phyloP scores from a whole-genome alignment of 2,329 filamentous ascomycete species.

The Dichotomopilus funicola region DNA sequence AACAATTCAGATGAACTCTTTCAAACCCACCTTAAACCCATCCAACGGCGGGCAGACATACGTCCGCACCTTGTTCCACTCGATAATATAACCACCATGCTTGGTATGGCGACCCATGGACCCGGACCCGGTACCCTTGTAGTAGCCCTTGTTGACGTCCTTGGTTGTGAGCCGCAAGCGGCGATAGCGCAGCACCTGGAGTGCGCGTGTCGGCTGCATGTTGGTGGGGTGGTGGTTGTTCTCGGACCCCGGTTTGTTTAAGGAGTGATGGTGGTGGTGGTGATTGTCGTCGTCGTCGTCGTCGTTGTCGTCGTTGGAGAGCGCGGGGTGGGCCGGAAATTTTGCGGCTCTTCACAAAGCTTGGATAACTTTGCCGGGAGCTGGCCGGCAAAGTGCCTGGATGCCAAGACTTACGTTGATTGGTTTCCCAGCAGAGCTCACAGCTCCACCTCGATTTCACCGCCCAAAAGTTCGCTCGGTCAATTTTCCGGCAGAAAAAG shows the following conservation, averaged over 20 bases:
- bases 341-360: constrained; percentile 4
- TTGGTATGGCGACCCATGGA: constrained; percentile 81
- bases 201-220: constrained; percentile 62
- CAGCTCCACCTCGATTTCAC: constrained; percentile 14
- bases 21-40: constrained; percentile 59
- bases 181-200: constrained; percentile 58
- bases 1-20: background rate
- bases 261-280: background rate
- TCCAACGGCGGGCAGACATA: constrained; percentile 72
- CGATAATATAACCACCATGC: constrained; percentile 75
- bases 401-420: background rate
- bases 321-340: constrained; percentile 6
- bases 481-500: constrained; percentile 21
- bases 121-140: constrained; percentile 90
- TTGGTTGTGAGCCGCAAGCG: constrained; percentile 85
- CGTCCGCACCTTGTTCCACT: constrained; percentile 83
- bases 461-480: constrained; percentile 20
- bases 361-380: background rate
- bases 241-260: background rate
- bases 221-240: constrained; percentile 21
- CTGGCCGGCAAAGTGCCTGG: constrained; percentile 8
- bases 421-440: background rate
- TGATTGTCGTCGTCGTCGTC: background rate
- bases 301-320: background rate
- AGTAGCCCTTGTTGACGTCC: constrained; percentile 86